Evolutionary conservation across 148 eudicot genomes (phyloP), one percentile per base, ranked within the genome.

Genomic region (Fallopia convolvulus): DNA sequence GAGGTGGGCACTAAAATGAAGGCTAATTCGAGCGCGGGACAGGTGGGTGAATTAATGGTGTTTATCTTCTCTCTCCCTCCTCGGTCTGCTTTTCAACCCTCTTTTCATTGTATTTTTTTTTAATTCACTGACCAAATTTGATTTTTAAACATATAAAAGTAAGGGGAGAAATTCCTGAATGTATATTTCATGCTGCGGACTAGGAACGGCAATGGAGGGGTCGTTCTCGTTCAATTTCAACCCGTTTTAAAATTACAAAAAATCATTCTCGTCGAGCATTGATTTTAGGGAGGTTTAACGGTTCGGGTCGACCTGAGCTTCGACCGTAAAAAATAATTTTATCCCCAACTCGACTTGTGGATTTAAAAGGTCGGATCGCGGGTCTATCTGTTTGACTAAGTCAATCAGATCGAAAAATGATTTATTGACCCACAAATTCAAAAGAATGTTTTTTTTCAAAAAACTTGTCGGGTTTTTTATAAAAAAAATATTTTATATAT

Each of bases 11-110:
- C 87, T 85, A 77, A 80, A 85, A 83, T 77, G 83, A 81, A 75
- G 87, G 83, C 86, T 82, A 82, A 86, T 87, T 85, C 85, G 82
- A 87, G 86, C 89, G 89, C 88, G 93, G 83, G 85, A 89, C 80
- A 85, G 90, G 84, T 89, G 93, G 83, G 74, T 83, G 77, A 76
- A 80, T 87, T 83, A 77, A 82, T 88, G 89, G 80, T 82, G 81
- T 84, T 86, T 87, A 82, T 80, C 82, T 78, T 81, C 72, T 23
- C 30, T 15, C 21, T 39, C 14, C 63, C 26, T 61, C 70, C 70
- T 26, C 4, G n/a, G 18, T 68, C 42, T 68, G 44, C 71, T 58
- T 65, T 46, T 75, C 65, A 48, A 44, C 63, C 68, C 26, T 46
- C 40, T 20, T 13, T 56, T n/a, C n/a, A n/a, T 21, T 76, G 17